phyloP scores from a whole-genome alignment of 768 basidiomycete species.

The Pleurotus tuoliensis region DNA sequence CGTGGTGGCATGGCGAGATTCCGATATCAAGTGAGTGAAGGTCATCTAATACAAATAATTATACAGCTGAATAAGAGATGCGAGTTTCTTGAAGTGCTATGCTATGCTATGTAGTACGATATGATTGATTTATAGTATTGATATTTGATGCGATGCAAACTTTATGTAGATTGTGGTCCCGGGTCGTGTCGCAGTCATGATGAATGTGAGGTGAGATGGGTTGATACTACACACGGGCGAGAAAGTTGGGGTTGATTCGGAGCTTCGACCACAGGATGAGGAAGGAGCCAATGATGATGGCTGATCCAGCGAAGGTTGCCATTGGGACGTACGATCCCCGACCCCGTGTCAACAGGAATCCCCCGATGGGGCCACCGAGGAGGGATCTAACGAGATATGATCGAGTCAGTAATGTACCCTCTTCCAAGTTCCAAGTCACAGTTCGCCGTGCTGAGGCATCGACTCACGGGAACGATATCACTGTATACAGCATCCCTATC shows the following conservation, averaged over 20 bases:
- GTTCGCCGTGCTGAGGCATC: not conserved
- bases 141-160: too few relatives aligned
- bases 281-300: slow-evolving; percentile 55
- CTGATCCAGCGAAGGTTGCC: slow-evolving; percentile 57
- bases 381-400: slow-evolving; percentile 41
- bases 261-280: slow-evolving; percentile 50
- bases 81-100: too few relatives aligned
- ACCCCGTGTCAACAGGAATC: slow-evolving; percentile 44
- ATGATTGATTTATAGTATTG: too few relatives aligned
- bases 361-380: slow-evolving; percentile 61
- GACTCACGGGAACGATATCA: slow-evolving; percentile 73
- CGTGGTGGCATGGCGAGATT: too few relatives aligned
- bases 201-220: not conserved
- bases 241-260: slow-evolving; percentile 36
- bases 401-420: not conserved
- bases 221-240: slow-evolving; percentile 38
- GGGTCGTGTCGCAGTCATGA: too few relatives aligned
- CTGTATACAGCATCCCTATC: slow-evolving; percentile 60
- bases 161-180: too few relatives aligned
- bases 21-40: too few relatives aligned
- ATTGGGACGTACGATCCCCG: slow-evolving; percentile 46
- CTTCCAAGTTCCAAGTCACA: not conserved
- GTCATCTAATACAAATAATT: too few relatives aligned
- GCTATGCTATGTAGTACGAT: too few relatives aligned
- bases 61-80: too few relatives aligned